Evolutionary conservation across 169 alveolate genomes (phyloP), one percentile per base, ranked within the genome.

Genomic region (Cryptosporidium ubiquitum): DNA sequence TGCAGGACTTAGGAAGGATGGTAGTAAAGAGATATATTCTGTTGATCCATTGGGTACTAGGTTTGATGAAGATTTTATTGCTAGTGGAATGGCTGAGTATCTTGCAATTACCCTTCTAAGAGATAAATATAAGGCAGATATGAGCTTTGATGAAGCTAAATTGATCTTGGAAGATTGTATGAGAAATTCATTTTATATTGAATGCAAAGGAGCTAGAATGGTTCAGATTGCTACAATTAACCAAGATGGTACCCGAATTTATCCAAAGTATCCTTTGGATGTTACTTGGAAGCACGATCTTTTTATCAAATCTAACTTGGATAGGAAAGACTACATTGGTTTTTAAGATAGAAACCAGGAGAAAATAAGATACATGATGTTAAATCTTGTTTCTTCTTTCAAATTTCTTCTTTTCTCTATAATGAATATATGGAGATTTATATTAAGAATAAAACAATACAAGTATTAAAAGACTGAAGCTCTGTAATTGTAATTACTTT

Each of bases 101-200:
- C 85, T 86, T 47, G 94, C 93, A 35, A 18, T 92, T 14, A 86
- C 94, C 12, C 47, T 92, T n/a, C 74, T 92, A 31, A 71, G 94
- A 85, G 79, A 92, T 51, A 84, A 74, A 29, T 92, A 84, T 47
- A 85, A 66, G 64, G 93, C 92, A 47, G 86, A 89, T 57, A 92
- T 92, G 93, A 69, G 84, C n/a, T 89, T 85, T 66, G 91, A 92
- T n/a, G 92, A 92, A 68, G 94, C 94, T 6, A 85, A 86, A 16
- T 35, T 7, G 26, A 68, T 92, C 40, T 37, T 92, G 49, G 92
- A 86, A 66, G 94, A 92, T 47, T 92, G 94, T 9, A 84, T 92
- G 71, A 85, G 70, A 52, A 70, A 91, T 23, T 85, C 68, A 9
- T 79, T 79, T 57, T 79, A 79, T 47, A 47, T 79, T 6, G 89